Conservation (phyloP, 2,329 filamentous ascomycete species). For the Chalaropsis thielavioides region DNA sequence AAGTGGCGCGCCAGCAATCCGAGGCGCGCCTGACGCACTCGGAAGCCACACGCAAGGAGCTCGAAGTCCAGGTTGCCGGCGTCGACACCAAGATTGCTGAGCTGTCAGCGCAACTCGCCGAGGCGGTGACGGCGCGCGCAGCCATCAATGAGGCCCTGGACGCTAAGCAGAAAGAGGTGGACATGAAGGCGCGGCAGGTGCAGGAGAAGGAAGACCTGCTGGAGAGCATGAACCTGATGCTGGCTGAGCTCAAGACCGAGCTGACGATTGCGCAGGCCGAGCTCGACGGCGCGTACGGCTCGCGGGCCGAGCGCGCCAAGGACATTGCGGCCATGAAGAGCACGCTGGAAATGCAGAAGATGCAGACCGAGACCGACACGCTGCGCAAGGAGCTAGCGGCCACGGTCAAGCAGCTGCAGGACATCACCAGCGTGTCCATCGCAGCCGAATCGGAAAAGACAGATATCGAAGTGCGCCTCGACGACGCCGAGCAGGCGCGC, state of each 20-base stretch:
- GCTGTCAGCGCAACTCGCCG: constrained; percentile 27
- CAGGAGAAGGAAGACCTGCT: constrained; percentile 37
- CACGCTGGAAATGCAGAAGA: constrained; percentile 31
- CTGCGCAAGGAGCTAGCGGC: constrained; percentile 37
- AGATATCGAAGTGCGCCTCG: constrained; percentile 30
- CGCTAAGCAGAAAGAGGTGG: constrained; percentile 31
- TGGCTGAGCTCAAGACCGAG: constrained; percentile 47
- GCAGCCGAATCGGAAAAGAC: constrained; percentile 37
- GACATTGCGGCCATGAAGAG: constrained; percentile 42
- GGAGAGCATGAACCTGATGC: constrained; percentile 35
- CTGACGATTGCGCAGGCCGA: constrained; percentile 46
- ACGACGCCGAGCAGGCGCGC: constrained; percentile 27
- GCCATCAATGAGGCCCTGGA: constrained; percentile 27
- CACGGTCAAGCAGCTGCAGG: constrained; percentile 38
- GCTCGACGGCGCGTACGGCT: constrained; percentile 46
- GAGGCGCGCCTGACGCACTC: constrained; percentile 15
- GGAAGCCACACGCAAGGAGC: constrained; percentile 16
- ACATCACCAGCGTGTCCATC: constrained; percentile 39
- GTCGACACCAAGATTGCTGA: constrained; percentile 25
- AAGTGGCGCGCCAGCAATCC: constrained; percentile 18
- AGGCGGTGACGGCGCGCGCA: constrained; percentile 25
- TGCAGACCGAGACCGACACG: constrained; percentile 34
- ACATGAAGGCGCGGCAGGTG: constrained; percentile 26
- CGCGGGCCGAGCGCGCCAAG: constrained; percentile 42
- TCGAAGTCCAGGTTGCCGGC: constrained; percentile 20